Base-by-base conservation (phyloP, 108 stramenopile genomes). In the Chaetoceros tenuissimus region DNA sequence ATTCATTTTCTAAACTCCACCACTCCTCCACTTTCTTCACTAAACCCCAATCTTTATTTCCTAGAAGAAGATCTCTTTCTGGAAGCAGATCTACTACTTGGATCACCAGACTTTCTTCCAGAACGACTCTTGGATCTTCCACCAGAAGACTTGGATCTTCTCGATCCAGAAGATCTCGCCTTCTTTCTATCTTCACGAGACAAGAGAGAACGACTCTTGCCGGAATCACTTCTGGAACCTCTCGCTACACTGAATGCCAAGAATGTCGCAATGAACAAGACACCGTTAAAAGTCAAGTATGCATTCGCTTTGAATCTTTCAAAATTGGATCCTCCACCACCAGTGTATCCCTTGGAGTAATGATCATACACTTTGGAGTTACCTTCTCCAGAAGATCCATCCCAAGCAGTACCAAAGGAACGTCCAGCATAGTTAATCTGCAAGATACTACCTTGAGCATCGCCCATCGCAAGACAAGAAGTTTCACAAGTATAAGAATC, bases 181-280 rank as follows among this genome's bases (percentile, higher is more conserved):
- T 25, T 13, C 51, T 46, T 24, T 46, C 64, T 21, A 29, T 52
- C n/a, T 65, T 70, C 69, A 2, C 57, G 46, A 29, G 65, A 64
- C 53, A 70, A 43, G 58, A 70, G 59, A 47, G 64, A 58, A 28
- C 69, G 58, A 26, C 63, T 65, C 34, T 40, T 40, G 13, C 13
- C 34, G 5, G 34, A 40, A 40, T 28, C 29, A 3, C 5, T 54
- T 26, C 78, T 57, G 16, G 85, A 87, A 23, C 89, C 72, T 44
- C 85, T 73, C 3, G 89, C 89, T 24, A 91, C 89, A 20, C 85
- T 85, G 60, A 91, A 91, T 27, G 89, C 89, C 24, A 91, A 51
- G 63, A 91, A 91, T 55, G 89, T 87, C 16, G 85, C 85, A 13
- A 91, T 72, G 57, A 91, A 91, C 24, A 87, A 68, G 19, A 91